A percentile compares a stretch with the other conserved stretches of the same genome.
These are phyloP conservation scores for Pavlovales sp. DNA, from an alignment of 208 protist genomes.

Conservation along the genomic window DNA sequence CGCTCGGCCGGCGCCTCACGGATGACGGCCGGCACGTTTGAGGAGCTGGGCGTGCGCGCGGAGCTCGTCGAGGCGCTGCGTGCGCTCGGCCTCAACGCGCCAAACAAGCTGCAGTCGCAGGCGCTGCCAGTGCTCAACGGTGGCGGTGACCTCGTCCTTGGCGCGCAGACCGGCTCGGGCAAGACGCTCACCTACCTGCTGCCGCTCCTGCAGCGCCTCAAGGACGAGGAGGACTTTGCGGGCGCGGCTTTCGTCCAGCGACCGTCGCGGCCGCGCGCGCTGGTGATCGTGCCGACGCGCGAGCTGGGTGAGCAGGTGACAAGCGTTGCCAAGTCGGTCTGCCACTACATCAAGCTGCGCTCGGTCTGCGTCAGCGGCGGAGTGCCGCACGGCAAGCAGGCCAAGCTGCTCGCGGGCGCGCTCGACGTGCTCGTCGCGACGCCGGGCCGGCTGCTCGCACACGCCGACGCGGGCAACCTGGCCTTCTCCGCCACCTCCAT, in stretches of 20 bases:
- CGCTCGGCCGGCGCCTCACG: no score
- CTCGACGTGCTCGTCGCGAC: slow-evolving; percentile 35
- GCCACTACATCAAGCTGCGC: neutral
- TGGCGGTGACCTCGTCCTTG: neutral
- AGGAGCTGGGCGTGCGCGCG: neutral
- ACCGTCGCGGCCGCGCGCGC: slow-evolving; percentile 9
- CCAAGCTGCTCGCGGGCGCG: neutral
- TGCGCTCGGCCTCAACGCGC: neutral
- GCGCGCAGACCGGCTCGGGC: slow-evolving; percentile 40
- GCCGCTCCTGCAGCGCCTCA: slow-evolving; percentile 21
- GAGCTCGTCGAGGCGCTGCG: neutral
- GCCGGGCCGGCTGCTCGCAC: slow-evolving; percentile 17
- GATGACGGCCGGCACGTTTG: no score
- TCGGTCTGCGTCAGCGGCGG: neutral
- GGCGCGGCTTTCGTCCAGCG: neutral
- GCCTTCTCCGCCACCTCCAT: neutral
- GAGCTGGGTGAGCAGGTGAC: slow-evolving; percentile 29
- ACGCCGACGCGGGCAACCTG: neutral
- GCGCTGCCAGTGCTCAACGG: slow-evolving; percentile 1
- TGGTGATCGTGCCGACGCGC: slow-evolving; percentile 29
- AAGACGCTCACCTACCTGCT: slow-evolving; percentile 36
- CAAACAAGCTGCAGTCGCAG: neutral
- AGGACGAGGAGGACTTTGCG: slow-evolving; percentile 8
- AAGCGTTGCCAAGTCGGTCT: neutral
- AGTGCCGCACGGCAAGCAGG: neutral